These are phyloP conservation scores for Aspergillus udagawae DNA, from an alignment of 2,329 filamentous ascomycete species.

Conservation along the genomic window DNA sequence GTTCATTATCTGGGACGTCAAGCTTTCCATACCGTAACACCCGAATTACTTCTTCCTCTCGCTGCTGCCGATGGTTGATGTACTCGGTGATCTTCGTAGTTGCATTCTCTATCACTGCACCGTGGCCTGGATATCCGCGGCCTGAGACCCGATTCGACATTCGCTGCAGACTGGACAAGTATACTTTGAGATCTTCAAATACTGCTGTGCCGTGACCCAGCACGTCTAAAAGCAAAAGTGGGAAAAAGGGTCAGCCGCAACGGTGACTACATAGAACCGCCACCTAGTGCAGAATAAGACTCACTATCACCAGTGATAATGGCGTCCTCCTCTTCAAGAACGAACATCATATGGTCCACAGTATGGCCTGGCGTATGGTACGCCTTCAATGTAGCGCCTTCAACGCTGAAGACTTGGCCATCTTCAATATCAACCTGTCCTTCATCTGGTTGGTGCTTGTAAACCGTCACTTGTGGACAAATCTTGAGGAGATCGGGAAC, in stretches of 20 bases:
- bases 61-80: conserved; percentile 71
- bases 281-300: conserved; percentile 14
- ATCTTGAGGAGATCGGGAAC: conserved; percentile 63
- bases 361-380: conserved; percentile 72
- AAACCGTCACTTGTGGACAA: conserved; percentile 60
- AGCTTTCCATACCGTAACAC: conserved; percentile 51
- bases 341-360: conserved; percentile 73
- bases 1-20: conserved; percentile 26
- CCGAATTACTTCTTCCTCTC: conserved; percentile 73
- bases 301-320: conserved; percentile 80
- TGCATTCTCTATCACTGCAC: conserved; percentile 70
- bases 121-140: conserved; percentile 83
- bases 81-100: conserved; percentile 73
- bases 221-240: conserved; percentile 50
- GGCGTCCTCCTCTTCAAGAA: conserved; percentile 71
- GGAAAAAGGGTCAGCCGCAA: background rate
- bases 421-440: conserved; percentile 54
- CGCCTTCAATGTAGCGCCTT: conserved; percentile 60
- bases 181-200: conserved; percentile 70
- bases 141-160: conserved; percentile 62
- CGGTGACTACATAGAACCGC: background rate
- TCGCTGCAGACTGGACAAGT: conserved; percentile 63
- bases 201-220: conserved; percentile 82
- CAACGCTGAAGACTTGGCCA: conserved; percentile 51
- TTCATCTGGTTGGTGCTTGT: conserved; percentile 60